Evolutionary conservation across 75 land plant genomes (phyloP), one percentile per base, ranked within the genome.

Genomic region (Isoetes taiwanensis): DNA sequence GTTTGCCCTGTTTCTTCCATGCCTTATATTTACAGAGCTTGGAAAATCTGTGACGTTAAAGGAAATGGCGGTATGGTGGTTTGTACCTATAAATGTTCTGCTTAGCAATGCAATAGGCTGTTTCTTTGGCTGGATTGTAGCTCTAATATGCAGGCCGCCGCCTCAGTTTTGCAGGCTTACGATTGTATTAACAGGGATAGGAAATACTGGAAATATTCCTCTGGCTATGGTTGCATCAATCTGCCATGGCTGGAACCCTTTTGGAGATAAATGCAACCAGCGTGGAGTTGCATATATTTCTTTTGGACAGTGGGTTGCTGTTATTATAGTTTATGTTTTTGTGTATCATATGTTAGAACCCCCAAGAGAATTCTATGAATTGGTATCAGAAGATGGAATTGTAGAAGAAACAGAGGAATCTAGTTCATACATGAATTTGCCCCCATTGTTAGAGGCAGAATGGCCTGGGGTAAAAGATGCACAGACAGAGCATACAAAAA

Each of bases 281-380:
- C 4, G 21, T 23, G 50, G 50, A 4, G 50, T 46, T 5, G 50
- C 50, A 19, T 46, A 46, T n/a, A 23, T 46, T 8, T 46, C 1
- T 24, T 66, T 66, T 27, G 53, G 55, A 21, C 72, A 69, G 48
- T 66, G 69, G 56, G 46, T 66, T 43, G 58, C 90, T 14, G 90
- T 85, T 2, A 81, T 88, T 69, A 68, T 86, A 32, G 80, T 76
- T 6, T 88, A 88, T 32, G 77, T 81, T 10, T 63, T 85, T 61
- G 83, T 85, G 43, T 88, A 88, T 46, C 90, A 81, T 66, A 88
- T 88, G 90, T 70, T 88, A 74, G 91, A 86, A 58, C 95, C 95
- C 0, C 94, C 94, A n/a, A n/a, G n/a, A n/a, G n/a, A n/a, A n/a
- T n/a, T n/a, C n/a, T n/a, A n/a, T n/a, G n/a, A n/a, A n/a, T n/a